Evolutionary conservation across 257 asterid genomes (phyloP).

Genomic region (Craterostigma plantagineum): DNA sequence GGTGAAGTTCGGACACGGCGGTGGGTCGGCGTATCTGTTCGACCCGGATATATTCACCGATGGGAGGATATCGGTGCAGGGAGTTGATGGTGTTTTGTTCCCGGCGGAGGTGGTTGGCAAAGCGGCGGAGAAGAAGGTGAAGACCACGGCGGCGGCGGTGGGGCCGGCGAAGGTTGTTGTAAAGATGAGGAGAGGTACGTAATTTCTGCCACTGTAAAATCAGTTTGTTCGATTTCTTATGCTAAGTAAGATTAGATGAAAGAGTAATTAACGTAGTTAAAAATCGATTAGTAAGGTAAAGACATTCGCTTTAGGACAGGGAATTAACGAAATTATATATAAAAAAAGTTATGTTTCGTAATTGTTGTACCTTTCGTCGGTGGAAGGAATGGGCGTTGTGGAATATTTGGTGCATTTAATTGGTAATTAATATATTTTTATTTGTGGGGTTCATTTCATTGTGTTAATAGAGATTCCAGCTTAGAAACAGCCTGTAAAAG

Average conservation of each 20-base stretch:
- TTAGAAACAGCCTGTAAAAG: too few species aligned
- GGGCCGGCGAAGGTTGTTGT: conserved; percentile 34
- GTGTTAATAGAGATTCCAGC: too few species aligned
- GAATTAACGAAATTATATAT: too few species aligned
- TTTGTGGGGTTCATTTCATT: too few species aligned
- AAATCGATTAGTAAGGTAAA: too few species aligned
- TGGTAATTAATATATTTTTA: not conserved
- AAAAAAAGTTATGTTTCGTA: not conserved
- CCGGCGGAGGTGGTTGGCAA: conserved; percentile 46
- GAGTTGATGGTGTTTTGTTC: conserved; percentile 62
- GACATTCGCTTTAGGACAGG: too few species aligned
- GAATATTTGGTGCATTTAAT: not conserved
- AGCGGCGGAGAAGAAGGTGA: conserved; percentile 30
- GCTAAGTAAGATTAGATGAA: too few species aligned
- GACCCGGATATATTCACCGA: conserved; percentile 94
- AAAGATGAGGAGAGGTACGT: not conserved
- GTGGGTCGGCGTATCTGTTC: conserved; percentile 54
- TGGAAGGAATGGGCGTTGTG: too few species aligned
- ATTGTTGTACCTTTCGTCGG: not conserved
- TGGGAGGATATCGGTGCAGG: conserved; percentile 93
- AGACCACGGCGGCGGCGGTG: conserved; percentile 32
- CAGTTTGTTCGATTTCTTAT: too few species aligned
- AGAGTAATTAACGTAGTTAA: too few species aligned
- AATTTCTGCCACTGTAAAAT: not conserved
- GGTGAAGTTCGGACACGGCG: conserved; percentile 61